phyloP scores from a whole-genome alignment of 2,329 filamentous ascomycete species.

The Ascochyta koolunga region DNA sequence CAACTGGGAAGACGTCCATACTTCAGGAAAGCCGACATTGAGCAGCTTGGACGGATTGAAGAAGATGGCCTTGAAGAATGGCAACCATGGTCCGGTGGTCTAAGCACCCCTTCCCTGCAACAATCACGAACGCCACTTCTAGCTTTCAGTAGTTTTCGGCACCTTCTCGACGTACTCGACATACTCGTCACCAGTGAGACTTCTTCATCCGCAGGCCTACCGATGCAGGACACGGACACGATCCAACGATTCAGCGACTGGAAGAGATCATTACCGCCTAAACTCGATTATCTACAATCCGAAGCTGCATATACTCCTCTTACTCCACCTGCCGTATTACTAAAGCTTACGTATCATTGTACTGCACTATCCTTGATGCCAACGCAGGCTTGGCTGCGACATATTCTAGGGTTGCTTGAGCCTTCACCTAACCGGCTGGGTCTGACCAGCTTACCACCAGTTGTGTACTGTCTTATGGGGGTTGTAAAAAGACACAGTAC shows the following conservation, averaged over 20 bases:
- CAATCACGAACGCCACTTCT: conserved; percentile 44
- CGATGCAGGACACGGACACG: conserved; percentile 42
- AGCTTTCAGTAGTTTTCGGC: conserved; percentile 61
- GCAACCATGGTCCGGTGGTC: conserved; percentile 70
- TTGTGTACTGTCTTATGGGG: conserved; percentile 34
- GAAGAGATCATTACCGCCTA: conserved; percentile 39
- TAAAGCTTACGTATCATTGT: conserved; percentile 38
- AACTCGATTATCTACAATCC: conserved; percentile 28
- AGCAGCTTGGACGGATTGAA: conserved; percentile 57
- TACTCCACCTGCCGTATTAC: conserved; percentile 36
- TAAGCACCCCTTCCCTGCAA: conserved; percentile 39
- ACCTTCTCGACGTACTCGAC: conserved; percentile 48
- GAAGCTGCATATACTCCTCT: conserved; percentile 19
- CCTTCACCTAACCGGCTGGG: conserved; percentile 32
- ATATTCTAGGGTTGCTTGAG: conserved; percentile 33
- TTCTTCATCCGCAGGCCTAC: conserved; percentile 22
- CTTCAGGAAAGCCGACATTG: conserved; percentile 56
- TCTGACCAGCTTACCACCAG: conserved; percentile 33
- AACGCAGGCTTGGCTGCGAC: conserved; percentile 25
- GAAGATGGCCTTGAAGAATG: conserved; percentile 76
- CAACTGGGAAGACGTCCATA: conserved; percentile 59
- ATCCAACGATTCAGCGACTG: conserved; percentile 47
- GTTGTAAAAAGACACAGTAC: conserved; percentile 24
- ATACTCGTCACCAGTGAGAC: conserved; percentile 26
- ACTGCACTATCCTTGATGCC: conserved; percentile 29